phyloP scores from a whole-genome alignment of 257 asterid species.

The Mitragyna speciosa region DNA sequence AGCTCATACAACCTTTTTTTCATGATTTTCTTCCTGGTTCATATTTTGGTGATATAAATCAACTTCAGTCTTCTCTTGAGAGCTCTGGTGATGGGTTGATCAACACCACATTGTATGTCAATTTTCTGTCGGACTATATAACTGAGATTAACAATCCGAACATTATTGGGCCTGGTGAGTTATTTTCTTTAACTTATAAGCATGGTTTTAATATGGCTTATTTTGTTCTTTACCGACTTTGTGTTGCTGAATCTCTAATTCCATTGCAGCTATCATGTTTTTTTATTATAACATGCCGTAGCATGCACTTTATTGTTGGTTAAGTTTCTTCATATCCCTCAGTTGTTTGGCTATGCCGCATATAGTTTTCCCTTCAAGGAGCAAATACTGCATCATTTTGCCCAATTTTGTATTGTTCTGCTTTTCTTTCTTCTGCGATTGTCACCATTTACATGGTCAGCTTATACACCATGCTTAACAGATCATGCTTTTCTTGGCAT shows the following conservation, averaged over 20 bases:
- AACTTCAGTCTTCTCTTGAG: slow-evolving; percentile 69
- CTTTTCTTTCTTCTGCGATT: not conserved
- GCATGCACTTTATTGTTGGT: not conserved
- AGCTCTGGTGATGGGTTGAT: slow-evolving; percentile 62
- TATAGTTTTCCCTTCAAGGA: not conserved
- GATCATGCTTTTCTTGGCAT: not conserved
- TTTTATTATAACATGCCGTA: not conserved
- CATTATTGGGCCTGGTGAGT: slow-evolving; percentile 85
- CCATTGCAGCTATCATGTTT: not conserved
- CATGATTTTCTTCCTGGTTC: slow-evolving; percentile 93
- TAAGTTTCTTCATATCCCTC: slow-evolving; percentile 1
- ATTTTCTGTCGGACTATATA: slow-evolving; percentile 79
- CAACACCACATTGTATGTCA: slow-evolving; percentile 74
- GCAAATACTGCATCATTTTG: not conserved
- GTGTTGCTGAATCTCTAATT: not conserved
- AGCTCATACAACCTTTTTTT: slow-evolving; percentile 90
- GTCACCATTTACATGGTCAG: not conserved
- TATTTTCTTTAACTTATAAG: slow-evolving; percentile 19
- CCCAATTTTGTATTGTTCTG: not conserved
- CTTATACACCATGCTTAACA: not conserved
- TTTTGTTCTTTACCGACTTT: not conserved
- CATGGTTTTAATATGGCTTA: not conserved
- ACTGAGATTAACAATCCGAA: slow-evolving; percentile 78
- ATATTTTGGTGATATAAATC: slow-evolving; percentile 53
- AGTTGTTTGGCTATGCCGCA: not conserved